Conservation (phyloP, 768 basidiomycete genomes). For the Termitomyces sp. region DNA sequence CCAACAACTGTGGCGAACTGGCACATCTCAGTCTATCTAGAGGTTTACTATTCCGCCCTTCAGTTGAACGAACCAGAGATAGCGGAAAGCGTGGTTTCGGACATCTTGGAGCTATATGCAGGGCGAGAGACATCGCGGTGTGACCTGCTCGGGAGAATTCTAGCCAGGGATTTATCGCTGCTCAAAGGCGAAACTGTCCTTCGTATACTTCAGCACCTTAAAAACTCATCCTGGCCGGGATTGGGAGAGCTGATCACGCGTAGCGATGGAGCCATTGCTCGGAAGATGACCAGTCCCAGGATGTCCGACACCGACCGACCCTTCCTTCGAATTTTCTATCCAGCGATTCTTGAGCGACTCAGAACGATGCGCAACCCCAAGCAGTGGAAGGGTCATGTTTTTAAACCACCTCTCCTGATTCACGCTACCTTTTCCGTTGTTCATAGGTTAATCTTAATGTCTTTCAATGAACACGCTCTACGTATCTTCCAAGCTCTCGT, state of each 20-base stretch:
- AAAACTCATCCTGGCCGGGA: slow-evolving; percentile 1
- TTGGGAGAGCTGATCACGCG: slow-evolving; percentile 4
- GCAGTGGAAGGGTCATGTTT: slow-evolving; percentile 25
- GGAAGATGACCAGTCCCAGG: slow-evolving; percentile 12
- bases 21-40: slow-evolving; percentile 5
- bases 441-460: slow-evolving; percentile 32
- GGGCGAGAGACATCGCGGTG: slow-evolving; percentile 1
- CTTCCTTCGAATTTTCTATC: slow-evolving; percentile 21
- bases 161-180: slow-evolving; percentile 7
- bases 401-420: slow-evolving; percentile 31
- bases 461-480: slow-evolving; percentile 31
- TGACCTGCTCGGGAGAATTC: slow-evolving; percentile 8
- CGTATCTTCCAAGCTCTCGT: slow-evolving; percentile 46
- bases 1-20: slow-evolving; percentile 3
- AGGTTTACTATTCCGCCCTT: slow-evolving; percentile 4
- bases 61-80: neutral
- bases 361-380: slow-evolving; percentile 17
- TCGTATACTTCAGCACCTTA: slow-evolving; percentile 13
- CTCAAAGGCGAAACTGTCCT: slow-evolving; percentile 10
- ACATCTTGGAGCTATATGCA: slow-evolving; percentile 16
- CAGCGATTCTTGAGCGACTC: slow-evolving; percentile 22
- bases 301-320: slow-evolving; percentile 14
- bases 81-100: slow-evolving; percentile 18
- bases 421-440: slow-evolving; percentile 36
- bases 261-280: slow-evolving; percentile 9